phyloP scores from a whole-genome alignment of 2,329 filamentous ascomycete genomes.

The Fusarium sublunatum region DNA sequence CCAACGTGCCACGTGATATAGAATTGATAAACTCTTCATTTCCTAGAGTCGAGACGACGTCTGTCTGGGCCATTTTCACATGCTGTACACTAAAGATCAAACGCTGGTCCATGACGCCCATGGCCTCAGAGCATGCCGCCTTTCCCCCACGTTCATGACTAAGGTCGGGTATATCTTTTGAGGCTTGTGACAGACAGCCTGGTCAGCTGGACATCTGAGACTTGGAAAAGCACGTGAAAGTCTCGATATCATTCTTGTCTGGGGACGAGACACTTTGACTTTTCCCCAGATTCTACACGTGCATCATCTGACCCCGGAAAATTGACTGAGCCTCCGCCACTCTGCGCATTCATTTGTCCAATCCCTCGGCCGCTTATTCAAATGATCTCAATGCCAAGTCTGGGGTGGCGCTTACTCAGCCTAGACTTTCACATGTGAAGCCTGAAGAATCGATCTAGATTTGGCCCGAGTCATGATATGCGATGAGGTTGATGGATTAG shows the following conservation, averaged over 20 bases:
- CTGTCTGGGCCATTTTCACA: slow-evolving; percentile 25
- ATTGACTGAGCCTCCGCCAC: slow-evolving; percentile 36
- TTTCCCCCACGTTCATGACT: slow-evolving; percentile 32
- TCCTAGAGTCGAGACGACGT: not conserved
- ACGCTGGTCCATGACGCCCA: slow-evolving; percentile 26
- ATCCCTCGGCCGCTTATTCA: slow-evolving; percentile 6
- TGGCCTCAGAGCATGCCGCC: slow-evolving; percentile 27
- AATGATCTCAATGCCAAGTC: slow-evolving; percentile 8
- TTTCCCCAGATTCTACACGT: slow-evolving; percentile 40
- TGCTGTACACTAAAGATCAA: slow-evolving; percentile 20
- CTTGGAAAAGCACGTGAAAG: slow-evolving; percentile 39
- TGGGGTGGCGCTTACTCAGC: slow-evolving; percentile 26
- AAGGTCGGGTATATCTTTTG: slow-evolving; percentile 19
- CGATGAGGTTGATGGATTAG: too few relatives aligned
- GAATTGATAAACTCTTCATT: not conserved
- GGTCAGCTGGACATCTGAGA: slow-evolving; percentile 32
- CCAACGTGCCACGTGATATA: slow-evolving; percentile 25
- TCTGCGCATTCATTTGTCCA: slow-evolving; percentile 16
- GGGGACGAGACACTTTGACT: slow-evolving; percentile 29
- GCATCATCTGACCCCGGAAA: slow-evolving; percentile 38
- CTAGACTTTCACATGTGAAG: slow-evolving; percentile 29
- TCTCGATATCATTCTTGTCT: slow-evolving; percentile 6
- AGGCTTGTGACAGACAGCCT: slow-evolving; percentile 35
- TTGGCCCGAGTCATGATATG: not conserved
- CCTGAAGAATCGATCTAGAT: not conserved